Conservation (phyloP, 768 basidiomycete species). For the Mycena vulgaris region DNA sequence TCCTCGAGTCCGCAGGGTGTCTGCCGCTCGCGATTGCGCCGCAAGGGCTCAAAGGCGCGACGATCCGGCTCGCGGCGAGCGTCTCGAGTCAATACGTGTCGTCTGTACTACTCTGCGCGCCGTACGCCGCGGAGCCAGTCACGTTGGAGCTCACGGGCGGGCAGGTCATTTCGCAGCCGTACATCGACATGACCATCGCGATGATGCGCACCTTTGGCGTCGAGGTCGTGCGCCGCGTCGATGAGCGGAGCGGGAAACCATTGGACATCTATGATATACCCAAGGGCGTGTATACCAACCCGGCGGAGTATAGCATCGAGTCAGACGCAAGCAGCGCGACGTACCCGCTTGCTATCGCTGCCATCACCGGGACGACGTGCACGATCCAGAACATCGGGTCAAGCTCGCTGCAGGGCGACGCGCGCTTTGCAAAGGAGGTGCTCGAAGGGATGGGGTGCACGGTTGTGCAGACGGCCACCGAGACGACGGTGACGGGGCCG, state of each 20-base stretch:
- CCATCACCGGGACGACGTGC: conserved; percentile 96
- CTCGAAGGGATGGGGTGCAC: conserved; percentile 95
- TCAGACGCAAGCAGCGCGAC: conserved; percentile 96
- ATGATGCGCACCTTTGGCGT: conserved; percentile 98
- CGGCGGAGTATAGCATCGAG: conserved; percentile 89
- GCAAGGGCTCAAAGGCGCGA: conserved; percentile 85
- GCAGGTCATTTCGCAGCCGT: conserved; percentile 97
- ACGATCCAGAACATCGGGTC: conserved; percentile 95
- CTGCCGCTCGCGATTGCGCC: conserved; percentile 91
- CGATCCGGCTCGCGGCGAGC: conserved; percentile 90
- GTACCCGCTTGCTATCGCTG: conserved; percentile 96
- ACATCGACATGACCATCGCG: conserved; percentile 99
- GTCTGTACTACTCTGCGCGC: conserved; percentile 96
- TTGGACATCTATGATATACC: conserved; percentile 93
- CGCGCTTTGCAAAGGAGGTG: conserved; percentile 93
- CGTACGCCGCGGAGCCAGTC: conserved; percentile 89
- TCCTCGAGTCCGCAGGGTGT: conserved; percentile 85
- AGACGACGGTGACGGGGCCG: conserved; percentile 95
- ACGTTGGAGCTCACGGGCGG: conserved; percentile 93
- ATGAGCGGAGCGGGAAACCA: conserved; percentile 69
- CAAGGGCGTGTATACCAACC: conserved; percentile 82
- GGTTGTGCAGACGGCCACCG: conserved; percentile 88
- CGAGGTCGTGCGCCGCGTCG: conserved; percentile 75
- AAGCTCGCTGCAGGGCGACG: conserved; percentile 95
- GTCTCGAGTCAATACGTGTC: conserved; percentile 99